Percentiles rank a stretch among this genome's conserved stretches.
Conservation (phyloP, 2,329 filamentous ascomycete genomes). For the Dactylonectria estremocensis region DNA sequence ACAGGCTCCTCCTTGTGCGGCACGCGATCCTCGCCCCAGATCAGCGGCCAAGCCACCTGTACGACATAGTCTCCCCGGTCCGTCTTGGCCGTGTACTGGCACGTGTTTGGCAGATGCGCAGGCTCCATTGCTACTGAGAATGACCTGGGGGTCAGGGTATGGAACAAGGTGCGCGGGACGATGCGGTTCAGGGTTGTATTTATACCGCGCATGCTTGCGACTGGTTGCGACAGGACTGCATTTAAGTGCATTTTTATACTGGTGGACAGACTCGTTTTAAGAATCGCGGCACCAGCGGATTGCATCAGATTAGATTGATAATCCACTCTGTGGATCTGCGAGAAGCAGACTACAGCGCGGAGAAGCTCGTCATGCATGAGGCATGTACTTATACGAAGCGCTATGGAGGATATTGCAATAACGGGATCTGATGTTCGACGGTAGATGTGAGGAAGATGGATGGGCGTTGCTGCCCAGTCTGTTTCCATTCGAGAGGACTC, state of each 20-base stretch:
- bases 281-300: not conserved
- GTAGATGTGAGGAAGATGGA: too few relatives aligned
- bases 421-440: too few relatives aligned
- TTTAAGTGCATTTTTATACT: not conserved
- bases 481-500: not conserved
- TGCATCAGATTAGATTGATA: slow-evolving; percentile 7
- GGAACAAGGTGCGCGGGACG: not conserved
- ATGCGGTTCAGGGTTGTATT: slow-evolving; percentile 3
- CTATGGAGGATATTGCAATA: not conserved
- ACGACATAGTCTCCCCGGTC: slow-evolving; percentile 50
- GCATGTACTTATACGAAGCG: not conserved
- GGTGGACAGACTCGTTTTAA: not conserved
- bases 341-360: not conserved
- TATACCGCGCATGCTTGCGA: slow-evolving; percentile 10
- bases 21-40: slow-evolving; percentile 46
- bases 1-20: slow-evolving; percentile 41
- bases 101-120: slow-evolving; percentile 47
- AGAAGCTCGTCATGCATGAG: not conserved
- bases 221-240: not conserved
- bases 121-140: slow-evolving; percentile 33
- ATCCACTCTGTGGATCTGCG: not conserved
- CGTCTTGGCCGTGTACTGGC: slow-evolving; percentile 46
- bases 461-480: too few relatives aligned
- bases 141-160: slow-evolving; percentile 8
- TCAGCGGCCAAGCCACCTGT: slow-evolving; percentile 51